Conservation (phyloP, 2,329 filamentous ascomycete species). For the Fusarium sp. region DNA sequence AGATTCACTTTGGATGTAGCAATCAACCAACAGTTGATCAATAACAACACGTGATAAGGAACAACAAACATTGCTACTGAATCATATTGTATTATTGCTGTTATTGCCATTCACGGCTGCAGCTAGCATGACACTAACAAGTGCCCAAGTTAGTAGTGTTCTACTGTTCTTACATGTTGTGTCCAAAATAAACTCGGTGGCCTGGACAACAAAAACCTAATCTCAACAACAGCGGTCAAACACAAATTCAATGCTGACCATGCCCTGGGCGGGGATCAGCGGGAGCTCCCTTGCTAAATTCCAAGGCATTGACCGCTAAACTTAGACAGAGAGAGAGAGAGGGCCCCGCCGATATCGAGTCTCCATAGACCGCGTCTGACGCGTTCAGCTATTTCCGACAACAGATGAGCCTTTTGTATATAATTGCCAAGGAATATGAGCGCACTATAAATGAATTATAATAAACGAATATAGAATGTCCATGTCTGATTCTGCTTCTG, state of each 20-base stretch:
- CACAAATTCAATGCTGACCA: constrained; percentile 15
- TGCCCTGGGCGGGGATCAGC: constrained; percentile 24
- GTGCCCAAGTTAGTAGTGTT: not conserved
- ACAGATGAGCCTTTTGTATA: not conserved
- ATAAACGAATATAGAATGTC: not conserved
- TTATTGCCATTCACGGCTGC: not conserved
- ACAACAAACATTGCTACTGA: not conserved
- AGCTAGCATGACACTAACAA: not conserved
- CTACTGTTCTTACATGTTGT: not conserved
- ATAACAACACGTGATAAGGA: constrained; percentile 16
- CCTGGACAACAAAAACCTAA: constrained; percentile 27
- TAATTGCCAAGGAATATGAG: not conserved
- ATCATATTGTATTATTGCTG: not conserved
- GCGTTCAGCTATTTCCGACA: constrained; percentile 7
- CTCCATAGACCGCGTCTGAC: not conserved
- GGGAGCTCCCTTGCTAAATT: constrained; percentile 24
- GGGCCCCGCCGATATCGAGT: not conserved
- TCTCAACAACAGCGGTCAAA: constrained; percentile 34
- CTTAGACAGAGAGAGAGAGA: not conserved
- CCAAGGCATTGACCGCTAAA: constrained; percentile 27
- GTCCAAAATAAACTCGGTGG: constrained; percentile 20
- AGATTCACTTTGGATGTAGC: constrained; percentile 15
- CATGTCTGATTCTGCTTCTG: no score
- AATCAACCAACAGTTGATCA: constrained; percentile 15
- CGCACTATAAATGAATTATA: not conserved